Evolutionary conservation across 495 filamentous ascomycete genomes (phyloP).

Genomic region (Aspergillus nanangensis): DNA sequence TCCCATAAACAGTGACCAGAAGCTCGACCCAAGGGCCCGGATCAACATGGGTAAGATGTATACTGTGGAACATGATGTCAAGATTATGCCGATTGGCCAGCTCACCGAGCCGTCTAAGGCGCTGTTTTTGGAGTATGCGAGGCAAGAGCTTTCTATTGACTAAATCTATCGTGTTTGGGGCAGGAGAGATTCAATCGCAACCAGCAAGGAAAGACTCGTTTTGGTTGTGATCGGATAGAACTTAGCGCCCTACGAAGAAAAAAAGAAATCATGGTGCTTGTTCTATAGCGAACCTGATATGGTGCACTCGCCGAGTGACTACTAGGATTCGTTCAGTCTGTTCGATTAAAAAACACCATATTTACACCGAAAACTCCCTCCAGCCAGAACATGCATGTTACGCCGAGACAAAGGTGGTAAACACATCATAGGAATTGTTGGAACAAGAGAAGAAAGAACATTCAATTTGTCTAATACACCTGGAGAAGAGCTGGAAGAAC

Average conservation of each 20-base stretch:
- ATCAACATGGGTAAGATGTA: neutral
- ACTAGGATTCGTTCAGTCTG: too few species aligned
- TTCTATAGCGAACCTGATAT: too few species aligned
- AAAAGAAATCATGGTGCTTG: too few species aligned
- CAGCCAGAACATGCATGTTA: neutral
- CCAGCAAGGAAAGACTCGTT: too few species aligned
- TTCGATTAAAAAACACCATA: too few species aligned
- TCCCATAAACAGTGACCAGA: neutral
- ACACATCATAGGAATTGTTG: too few species aligned
- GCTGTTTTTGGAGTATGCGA: neutral
- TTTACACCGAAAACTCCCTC: too few species aligned
- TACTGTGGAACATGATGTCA: neutral
- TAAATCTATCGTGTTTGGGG: neutral
- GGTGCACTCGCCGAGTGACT: too few species aligned
- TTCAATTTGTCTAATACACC: conserved; percentile 27
- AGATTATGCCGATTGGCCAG: neutral
- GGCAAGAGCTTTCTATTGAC: too few species aligned
- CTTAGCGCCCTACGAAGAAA: too few species aligned
- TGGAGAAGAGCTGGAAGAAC: conserved; percentile 18
- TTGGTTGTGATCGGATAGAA: too few species aligned
- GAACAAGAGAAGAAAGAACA: conserved; percentile 4
- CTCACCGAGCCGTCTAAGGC: neutral
- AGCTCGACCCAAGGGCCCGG: neutral
- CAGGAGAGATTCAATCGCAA: neutral
- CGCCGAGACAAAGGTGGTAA: neutral